Base-by-base conservation (phyloP, 306 rosid genomes). In the Pterocarpus santalinus region DNA sequence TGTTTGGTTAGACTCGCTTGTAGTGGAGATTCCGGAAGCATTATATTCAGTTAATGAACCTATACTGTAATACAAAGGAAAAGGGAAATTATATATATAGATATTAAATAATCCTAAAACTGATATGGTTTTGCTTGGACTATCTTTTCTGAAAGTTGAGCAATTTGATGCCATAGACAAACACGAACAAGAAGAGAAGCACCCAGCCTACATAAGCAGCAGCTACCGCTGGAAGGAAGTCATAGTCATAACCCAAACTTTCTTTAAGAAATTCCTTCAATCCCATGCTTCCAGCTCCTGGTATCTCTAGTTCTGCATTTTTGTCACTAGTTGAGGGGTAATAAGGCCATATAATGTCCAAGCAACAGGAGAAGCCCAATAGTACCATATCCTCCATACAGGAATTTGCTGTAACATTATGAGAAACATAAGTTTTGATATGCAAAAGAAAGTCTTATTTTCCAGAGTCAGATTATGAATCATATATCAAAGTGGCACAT, bases 371-470 rank as follows among this genome's bases (percentile, higher is more conserved):
- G 83, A 58, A 58, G 77, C 83, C 85, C 88, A 85, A 44, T 85
- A 81, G 73, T 89, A 86, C 94, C 97, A 94, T 76, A 93, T 90
- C 98, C 97, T 89, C 98, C 97, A 94, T 11, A 90, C 3, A 56
- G 98, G 97, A 22, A 89, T 90, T 61, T 63, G 51, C 97, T 91
- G 87, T 47, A 82, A 76, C 64, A 73, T 72, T 65, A 52, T 22
- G 3, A 3, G 2, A 51, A 65, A 58, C 39, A 2, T 22, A 13
- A 44, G 70, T 22, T 58, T 10, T 11, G 16, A 35, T 8, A 34
- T 14, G 88, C 1, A 87, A 43, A 7, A 77, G 32, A 6, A 46
- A 5, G 71, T 3, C 9, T 14, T 34, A 3, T 11, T 4, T 38
- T 34, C 2, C 17, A 9, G 3, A 6, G 52, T 22, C 17, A 57